Evolutionary conservation across 2,329 filamentous ascomycete species (phyloP).

Genomic region (Coleophoma cylindrospora): DNA sequence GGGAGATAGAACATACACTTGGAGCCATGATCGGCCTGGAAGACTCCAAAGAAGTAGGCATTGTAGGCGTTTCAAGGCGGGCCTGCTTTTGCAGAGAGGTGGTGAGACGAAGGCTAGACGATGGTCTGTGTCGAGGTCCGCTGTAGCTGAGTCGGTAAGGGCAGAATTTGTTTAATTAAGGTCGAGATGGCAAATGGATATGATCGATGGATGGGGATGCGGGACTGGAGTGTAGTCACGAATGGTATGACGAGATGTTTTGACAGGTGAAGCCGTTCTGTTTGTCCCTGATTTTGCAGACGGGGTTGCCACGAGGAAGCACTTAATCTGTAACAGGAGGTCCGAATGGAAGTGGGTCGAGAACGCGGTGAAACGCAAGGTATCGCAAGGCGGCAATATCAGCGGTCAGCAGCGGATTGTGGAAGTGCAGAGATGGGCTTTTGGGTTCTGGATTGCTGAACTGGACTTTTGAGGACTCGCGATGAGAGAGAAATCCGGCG

Average conservation of each 20-base stretch:
- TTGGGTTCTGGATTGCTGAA: too few relatives aligned
- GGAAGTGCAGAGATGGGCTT: too few relatives aligned
- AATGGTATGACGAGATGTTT: background rate
- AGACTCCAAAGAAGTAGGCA: slow-evolving; percentile 43
- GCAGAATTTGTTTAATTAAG: too few relatives aligned
- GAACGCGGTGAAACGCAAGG: too few relatives aligned
- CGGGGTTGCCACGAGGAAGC: slow-evolving; percentile 10
- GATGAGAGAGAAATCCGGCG: too few relatives aligned
- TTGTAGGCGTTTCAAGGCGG: slow-evolving; percentile 17
- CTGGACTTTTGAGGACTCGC: too few relatives aligned
- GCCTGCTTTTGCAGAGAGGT: background rate
- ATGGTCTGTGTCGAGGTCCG: background rate
- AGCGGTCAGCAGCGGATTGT: too few relatives aligned
- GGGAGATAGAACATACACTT: slow-evolving; percentile 35
- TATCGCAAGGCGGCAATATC: background rate
- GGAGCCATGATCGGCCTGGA: slow-evolving; percentile 50
- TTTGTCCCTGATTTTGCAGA: background rate
- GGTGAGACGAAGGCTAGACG: background rate
- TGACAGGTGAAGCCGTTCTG: too few relatives aligned
- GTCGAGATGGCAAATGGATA: too few relatives aligned
- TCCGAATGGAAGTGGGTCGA: slow-evolving; percentile 9
- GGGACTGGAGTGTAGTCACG: slow-evolving; percentile 1
- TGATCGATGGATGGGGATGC: background rate
- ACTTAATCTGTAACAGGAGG: slow-evolving; percentile 15
- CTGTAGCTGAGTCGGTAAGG: too few relatives aligned